Evolutionary conservation across 2,329 filamentous ascomycete species (phyloP).

Genomic region (Ophiostoma australiae): DNA sequence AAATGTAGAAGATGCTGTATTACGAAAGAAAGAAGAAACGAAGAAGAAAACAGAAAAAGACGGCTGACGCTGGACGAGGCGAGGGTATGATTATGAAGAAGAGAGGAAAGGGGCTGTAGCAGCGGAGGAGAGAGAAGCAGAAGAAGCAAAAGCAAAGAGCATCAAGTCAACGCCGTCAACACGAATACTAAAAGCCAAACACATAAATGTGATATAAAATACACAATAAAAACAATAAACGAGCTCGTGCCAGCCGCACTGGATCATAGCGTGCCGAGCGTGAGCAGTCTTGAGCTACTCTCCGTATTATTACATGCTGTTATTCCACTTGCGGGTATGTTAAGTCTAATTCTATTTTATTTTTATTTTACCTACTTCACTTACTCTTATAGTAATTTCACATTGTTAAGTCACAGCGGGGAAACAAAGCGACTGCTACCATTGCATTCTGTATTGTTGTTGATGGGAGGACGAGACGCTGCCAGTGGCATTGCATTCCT

Average conservation of each 20-base stretch:
- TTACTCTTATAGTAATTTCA: too few species aligned
- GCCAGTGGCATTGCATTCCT: neutral
- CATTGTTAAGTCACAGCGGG: neutral
- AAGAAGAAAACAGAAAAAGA: neutral
- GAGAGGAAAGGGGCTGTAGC: neutral
- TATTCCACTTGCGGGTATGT: slow-evolving; percentile 4
- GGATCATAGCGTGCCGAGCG: neutral
- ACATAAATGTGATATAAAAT: too few species aligned
- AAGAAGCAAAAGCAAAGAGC: too few species aligned
- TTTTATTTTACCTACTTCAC: neutral
- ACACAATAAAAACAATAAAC: neutral
- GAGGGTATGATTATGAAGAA: neutral
- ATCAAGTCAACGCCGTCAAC: neutral
- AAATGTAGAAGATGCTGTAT: too few species aligned
- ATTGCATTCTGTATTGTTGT: neutral
- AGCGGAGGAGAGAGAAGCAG: neutral
- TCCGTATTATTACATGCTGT: neutral
- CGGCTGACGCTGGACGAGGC: neutral
- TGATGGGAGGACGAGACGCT: too few species aligned
- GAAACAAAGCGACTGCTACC: neutral
- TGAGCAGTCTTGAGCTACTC: neutral
- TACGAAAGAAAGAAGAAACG: neutral
- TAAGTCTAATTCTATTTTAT: slow-evolving; percentile 2
- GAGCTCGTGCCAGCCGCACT: neutral
- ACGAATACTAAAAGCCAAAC: neutral